A percentile compares a stretch with the other conserved stretches of the same genome.
phyloP scores from a whole-genome alignment of 2,329 filamentous ascomycete species.

The Ophiostoma pallidulum region DNA sequence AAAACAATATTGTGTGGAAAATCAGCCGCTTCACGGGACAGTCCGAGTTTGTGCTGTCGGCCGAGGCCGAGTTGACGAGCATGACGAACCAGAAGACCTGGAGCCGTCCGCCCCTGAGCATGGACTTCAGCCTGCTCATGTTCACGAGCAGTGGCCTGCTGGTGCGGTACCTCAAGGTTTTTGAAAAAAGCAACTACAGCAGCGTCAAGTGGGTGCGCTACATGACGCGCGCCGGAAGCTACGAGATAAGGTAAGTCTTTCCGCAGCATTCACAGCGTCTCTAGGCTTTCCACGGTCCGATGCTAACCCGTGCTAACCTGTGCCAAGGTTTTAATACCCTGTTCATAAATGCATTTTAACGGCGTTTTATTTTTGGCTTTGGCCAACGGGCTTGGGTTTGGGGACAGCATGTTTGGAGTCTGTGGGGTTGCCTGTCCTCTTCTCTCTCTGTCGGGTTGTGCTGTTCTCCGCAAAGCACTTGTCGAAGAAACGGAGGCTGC shows the following conservation, averaged over 20 bases:
- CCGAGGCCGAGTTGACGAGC: conserved; percentile 83
- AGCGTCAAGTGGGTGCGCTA: conserved; percentile 99
- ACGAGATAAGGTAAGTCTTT: conserved; percentile 72
- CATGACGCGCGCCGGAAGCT: conserved; percentile 96
- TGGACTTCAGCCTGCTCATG: conserved; percentile 94
- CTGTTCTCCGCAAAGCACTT: too few species aligned
- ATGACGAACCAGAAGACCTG: conserved; percentile 99
- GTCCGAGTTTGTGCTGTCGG: conserved; percentile 88
- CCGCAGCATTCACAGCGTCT: neutral
- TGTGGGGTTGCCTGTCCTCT: neutral
- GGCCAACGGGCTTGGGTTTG: neutral
- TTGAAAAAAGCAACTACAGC: conserved; percentile 98
- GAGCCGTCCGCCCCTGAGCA: conserved; percentile 83
- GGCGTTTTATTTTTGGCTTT: conserved; percentile 1
- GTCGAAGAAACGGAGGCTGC: too few species aligned
- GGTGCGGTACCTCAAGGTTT: conserved; percentile 93
- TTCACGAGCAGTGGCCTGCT: conserved; percentile 91
- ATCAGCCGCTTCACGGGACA: conserved; percentile 98
- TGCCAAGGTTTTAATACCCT: conserved; percentile 5
- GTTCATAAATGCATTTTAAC: neutral
- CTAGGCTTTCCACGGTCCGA: neutral
- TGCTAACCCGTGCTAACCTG: neutral
- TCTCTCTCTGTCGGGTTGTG: too few species aligned
- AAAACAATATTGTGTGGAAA: conserved; percentile 99
- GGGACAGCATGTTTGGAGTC: neutral